Conservation (phyloP, 148 eudicot genomes). For the Bassia scoparia region DNA sequence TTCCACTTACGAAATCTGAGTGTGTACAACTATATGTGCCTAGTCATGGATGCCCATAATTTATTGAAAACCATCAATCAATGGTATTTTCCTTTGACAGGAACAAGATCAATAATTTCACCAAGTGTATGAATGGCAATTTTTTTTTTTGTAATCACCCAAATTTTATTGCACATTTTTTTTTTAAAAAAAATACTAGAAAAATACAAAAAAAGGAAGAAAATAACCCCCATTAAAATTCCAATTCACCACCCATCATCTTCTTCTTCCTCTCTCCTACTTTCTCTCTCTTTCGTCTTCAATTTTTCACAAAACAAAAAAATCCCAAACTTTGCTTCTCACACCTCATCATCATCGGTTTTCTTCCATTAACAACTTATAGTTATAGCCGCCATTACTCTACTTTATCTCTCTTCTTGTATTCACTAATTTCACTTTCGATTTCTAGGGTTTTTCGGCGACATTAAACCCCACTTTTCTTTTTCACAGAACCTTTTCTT, state of each 20-base stretch:
- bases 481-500: too few relatives aligned
- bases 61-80: too few relatives aligned
- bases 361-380: not conserved
- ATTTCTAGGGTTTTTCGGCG: constrained; percentile 29
- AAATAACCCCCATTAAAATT: not conserved
- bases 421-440: constrained; percentile 1
- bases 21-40: too few relatives aligned
- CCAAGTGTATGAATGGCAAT: too few relatives aligned
- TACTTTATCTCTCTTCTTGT: not conserved
- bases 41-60: too few relatives aligned
- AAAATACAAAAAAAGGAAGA: too few relatives aligned
- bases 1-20: too few relatives aligned
- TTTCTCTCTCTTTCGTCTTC: not conserved
- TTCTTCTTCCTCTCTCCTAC: not conserved
- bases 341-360: not conserved
- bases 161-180: too few relatives aligned
- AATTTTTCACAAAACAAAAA: not conserved
- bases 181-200: too few relatives aligned
- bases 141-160: too few relatives aligned
- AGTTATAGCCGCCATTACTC: not conserved
- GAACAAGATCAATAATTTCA: too few relatives aligned
- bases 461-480: constrained; percentile 8
- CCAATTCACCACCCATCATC: not conserved
- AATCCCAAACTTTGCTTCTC: not conserved
- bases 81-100: too few relatives aligned